Evolutionary conservation across 345 rosid genomes (phyloP), one percentile per base, ranked within the genome.

Genomic region (Clausena lansium): DNA sequence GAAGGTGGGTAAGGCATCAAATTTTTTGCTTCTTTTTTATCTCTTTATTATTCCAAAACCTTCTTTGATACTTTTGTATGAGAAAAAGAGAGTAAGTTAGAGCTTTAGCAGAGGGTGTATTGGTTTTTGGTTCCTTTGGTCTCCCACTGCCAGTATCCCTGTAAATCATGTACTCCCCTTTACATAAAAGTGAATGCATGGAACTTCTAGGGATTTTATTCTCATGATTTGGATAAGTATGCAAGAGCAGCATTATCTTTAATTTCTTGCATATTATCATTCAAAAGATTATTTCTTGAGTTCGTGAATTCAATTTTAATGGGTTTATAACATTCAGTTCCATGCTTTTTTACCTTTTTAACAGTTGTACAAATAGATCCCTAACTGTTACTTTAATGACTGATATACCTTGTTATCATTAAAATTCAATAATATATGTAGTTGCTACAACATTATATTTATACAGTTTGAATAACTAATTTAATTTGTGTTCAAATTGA

Each of bases 31-130:
- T 70, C n/a, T 74, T 35, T 38, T 35, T 66, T 75, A 63, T 55
- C 22, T 78, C 73, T 82, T 77, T 83, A 75, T 81, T 79, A 77
- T 83, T 85, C 84, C 80, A 70, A 79, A 70, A 76, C 76, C 59
- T 58, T 66, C 74, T 65, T 73, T 68, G 60, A 24, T 67, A 76
- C 80, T 76, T 81, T 84, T 47, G 68, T 39, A 33, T 33, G 68
- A 25, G 61, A 63, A 60, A 67, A 38, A 63, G 45, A 67, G 47
- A 73, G 55, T 11, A 30, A 32, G 22, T 9, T 27, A n/a, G 7
- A 54, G 30, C 45, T 81, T 79, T 71, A 67, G 70, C 77, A 58
- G 63, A 55, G 60, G 24, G 33, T 22, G 73, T 47, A 62, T 50
- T 14, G 81, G 77, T 58, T 75, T 76, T 52, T 6, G 81, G 79